Evolutionary conservation across 257 asterid species (phyloP).

Genomic region (Nicotiana tomentosiformis): DNA sequence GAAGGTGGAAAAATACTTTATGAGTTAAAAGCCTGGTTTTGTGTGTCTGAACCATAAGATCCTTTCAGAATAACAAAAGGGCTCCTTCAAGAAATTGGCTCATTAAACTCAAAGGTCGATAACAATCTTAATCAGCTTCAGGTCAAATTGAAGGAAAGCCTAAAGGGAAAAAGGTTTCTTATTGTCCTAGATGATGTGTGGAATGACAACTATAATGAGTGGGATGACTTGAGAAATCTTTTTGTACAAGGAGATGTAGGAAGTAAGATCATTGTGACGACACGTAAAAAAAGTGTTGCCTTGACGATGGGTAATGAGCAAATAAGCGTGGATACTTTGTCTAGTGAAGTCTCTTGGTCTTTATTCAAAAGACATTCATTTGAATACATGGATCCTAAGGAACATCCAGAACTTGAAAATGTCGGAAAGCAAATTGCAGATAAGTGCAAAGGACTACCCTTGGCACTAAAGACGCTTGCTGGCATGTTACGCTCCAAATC

Average conservation of each 20-base stretch:
- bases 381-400: not conserved
- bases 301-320: constrained; percentile 18
- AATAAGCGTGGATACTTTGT: not conserved
- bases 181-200: constrained; percentile 56
- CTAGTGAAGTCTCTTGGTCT: not conserved
- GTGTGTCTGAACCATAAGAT: constrained; percentile 46
- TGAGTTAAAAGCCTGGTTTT: no score
- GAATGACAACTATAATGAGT: constrained; percentile 33
- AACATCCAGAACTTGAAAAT: not conserved
- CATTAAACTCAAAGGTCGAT: no score
- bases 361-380: constrained; percentile 10
- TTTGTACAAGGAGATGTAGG: constrained; percentile 39
- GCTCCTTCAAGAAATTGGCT: constrained; percentile 13
- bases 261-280: constrained; percentile 54
- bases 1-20: constrained; percentile 17
- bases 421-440: not conserved
- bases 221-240: constrained; percentile 26
- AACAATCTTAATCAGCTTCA: constrained; percentile 42
- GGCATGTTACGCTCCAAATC: not conserved
- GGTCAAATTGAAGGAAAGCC: constrained; percentile 33
- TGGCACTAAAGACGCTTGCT: not conserved
- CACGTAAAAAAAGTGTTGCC: constrained; percentile 43
- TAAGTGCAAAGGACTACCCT: constrained; percentile 6
- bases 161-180: constrained; percentile 42
- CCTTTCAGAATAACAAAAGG: constrained; percentile 36